A percentile compares a stretch with the other conserved stretches of the same genome.
Conservation (phyloP, 768 basidiomycete species). For the Kwoniella pini region DNA sequence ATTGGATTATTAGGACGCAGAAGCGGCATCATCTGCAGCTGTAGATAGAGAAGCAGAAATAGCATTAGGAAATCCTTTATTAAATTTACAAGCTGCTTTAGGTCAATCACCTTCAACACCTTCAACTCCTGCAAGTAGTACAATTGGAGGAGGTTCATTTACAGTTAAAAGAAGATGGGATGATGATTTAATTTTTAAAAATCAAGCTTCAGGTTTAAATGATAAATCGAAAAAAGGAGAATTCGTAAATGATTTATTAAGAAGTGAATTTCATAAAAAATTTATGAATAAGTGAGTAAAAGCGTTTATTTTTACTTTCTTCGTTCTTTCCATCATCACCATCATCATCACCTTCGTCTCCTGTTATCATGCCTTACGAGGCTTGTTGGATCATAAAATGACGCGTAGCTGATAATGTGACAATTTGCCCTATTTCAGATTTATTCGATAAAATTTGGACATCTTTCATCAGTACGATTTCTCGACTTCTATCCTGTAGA, state of each 20-base stretch:
- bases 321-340: background rate
- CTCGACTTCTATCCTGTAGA: too few relatives aligned
- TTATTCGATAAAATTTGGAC: background rate
- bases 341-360: too few relatives aligned
- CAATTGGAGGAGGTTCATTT: constrained; percentile 66
- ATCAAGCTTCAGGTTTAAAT: constrained; percentile 78
- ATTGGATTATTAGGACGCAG: constrained; percentile 62
- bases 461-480: too few relatives aligned
- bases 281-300: constrained; percentile 50
- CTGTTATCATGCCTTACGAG: too few relatives aligned
- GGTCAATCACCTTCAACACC: constrained; percentile 63
- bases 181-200: constrained; percentile 98
- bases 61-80: constrained; percentile 80
- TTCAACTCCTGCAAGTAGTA: constrained; percentile 61
- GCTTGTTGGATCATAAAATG: too few relatives aligned
- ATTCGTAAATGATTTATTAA: constrained; percentile 92
- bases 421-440: background rate
- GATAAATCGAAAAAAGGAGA: constrained; percentile 64
- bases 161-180: constrained; percentile 94
- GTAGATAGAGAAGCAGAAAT: constrained; percentile 73
- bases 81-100: constrained; percentile 87
- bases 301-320: background rate
- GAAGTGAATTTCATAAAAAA: constrained; percentile 60
- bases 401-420: background rate
- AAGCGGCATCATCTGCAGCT: constrained; percentile 64